Evolutionary conservation across 495 filamentous ascomycete genomes (phyloP), one percentile per base, ranked within the genome.

Genomic region (Thozetella sp.): DNA sequence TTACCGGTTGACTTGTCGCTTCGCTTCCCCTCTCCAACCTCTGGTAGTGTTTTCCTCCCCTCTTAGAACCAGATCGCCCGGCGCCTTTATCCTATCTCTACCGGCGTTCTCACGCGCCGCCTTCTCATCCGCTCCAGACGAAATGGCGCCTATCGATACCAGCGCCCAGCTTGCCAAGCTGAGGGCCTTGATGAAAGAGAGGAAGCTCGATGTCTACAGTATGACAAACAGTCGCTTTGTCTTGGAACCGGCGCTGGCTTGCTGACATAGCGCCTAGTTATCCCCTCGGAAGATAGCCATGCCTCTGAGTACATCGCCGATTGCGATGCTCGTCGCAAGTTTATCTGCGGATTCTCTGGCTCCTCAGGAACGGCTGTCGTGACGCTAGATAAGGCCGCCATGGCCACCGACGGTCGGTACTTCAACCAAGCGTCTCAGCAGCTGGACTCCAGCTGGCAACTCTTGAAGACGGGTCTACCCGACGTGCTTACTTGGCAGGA

Each of bases 401-500:
- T 99, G 40, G 90, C 94, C 22, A 99, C 96, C 25, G 96, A 99
- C 72, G 96, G 96, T 22, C 89, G 96, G 46, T 99, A 99, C 75
- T 98, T 98, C 81, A 98, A 97, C 76, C 96, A 99, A 74, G 96
- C 96, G 51, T 78, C 87, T 50, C 90, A 95, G 66, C 94, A 99
- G 72, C 84, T 99, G 34, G 96, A 98, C 69, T 80, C 71, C 62
- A 97, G 97, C 72, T 99, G 96, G 96, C 71, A 82, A 40, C 83
- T 99, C 12, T 77, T 99, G 64, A 99, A 97, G 79, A 90, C 94
- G 67, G 96, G 96, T 4, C 75, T 97, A 19, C 90, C 93, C 64
- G 93, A 96, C 71, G 93, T 97, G 25, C 94, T 92, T 6, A 97
- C 94, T 2, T 98, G 95, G 92, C 93, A 97, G 72, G 96, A 99